Evolutionary conservation across 768 basidiomycete species (phyloP).

Genomic region (Lactarius trivialis): DNA sequence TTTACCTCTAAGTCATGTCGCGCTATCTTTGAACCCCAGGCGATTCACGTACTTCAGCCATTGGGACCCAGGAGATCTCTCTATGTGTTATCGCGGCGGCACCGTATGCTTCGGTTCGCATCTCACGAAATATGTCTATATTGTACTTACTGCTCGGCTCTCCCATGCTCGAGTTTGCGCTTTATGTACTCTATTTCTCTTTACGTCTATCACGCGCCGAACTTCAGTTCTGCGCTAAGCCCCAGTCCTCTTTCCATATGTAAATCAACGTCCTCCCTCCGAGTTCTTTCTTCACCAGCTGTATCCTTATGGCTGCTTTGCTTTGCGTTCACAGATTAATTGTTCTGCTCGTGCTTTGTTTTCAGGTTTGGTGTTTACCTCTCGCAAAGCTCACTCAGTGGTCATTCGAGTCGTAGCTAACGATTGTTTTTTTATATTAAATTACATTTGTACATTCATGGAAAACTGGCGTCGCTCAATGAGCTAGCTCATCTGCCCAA

Average conservation of each 20-base stretch:
- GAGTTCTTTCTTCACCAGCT: not conserved
- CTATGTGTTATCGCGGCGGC: not conserved
- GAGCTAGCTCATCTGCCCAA: too few relatives aligned
- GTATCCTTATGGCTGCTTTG: not conserved
- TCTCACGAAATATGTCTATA: not conserved
- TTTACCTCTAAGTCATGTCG: not conserved
- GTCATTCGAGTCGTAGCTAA: not conserved
- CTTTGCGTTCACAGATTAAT: conserved; percentile 1
- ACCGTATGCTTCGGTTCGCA: not conserved
- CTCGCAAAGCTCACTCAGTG: not conserved
- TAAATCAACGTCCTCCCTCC: not conserved
- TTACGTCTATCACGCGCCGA: not conserved
- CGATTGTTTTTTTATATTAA: not conserved
- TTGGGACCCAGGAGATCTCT: not conserved
- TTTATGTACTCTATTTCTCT: not conserved
- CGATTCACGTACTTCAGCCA: not conserved
- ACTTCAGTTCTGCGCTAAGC: not conserved
- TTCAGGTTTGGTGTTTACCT: not conserved
- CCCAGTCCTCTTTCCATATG: not conserved
- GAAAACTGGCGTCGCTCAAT: not conserved
- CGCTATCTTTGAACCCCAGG: not conserved
- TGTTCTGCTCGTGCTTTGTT: not conserved
- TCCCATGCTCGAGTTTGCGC: not conserved
- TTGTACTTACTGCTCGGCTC: not conserved
- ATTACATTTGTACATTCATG: not conserved